phyloP scores from a whole-genome alignment of 2,329 filamentous ascomycete genomes.

The Epichloe gansuensis region DNA sequence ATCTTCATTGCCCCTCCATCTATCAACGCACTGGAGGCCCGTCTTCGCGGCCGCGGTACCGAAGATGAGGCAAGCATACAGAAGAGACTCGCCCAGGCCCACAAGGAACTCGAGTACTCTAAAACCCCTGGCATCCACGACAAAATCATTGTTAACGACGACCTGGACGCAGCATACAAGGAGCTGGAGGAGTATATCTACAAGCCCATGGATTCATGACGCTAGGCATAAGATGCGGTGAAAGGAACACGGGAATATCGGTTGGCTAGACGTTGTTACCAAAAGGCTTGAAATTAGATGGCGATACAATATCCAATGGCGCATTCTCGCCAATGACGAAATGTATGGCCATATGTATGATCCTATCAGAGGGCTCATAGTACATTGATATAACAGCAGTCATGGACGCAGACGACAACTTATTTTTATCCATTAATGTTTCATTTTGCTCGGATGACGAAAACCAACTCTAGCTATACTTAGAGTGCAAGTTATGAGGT shows the following conservation, averaged over 20 bases:
- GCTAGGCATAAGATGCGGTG: background rate
- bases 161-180: constrained; percentile 38
- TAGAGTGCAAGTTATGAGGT: constrained; percentile 20
- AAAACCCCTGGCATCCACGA: constrained; percentile 45
- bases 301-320: background rate
- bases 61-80: constrained; percentile 60
- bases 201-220: constrained; percentile 14
- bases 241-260: background rate
- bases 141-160: constrained; percentile 26
- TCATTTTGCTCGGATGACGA: constrained; percentile 10
- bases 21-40: constrained; percentile 57
- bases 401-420: background rate
- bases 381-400: background rate
- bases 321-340: background rate
- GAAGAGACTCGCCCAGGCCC: constrained; percentile 58
- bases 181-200: constrained; percentile 40
- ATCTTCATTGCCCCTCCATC: constrained; percentile 76
- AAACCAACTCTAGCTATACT: constrained; percentile 18
- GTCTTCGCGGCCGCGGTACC: constrained; percentile 64
- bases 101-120: constrained; percentile 60
- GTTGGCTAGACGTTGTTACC: background rate
- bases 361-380: background rate
- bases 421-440: constrained; percentile 2
- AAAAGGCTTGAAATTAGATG: background rate
- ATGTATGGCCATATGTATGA: background rate